Evolutionary conservation across 306 rosid genomes (phyloP), one percentile per base, ranked within the genome.

Genomic region (Notholithocarpus densiflorus): DNA sequence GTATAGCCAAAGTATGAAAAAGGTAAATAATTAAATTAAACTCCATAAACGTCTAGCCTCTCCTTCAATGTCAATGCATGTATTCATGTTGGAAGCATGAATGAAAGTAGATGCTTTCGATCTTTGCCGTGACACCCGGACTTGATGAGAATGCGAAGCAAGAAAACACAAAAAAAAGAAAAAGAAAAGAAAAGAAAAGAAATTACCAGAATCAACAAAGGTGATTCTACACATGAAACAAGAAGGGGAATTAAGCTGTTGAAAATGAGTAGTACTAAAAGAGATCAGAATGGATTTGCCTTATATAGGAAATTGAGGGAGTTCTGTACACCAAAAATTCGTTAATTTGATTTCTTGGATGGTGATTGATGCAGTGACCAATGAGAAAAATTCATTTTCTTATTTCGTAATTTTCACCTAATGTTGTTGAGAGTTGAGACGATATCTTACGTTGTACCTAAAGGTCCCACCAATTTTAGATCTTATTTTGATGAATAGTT

Each of bases 381-480:
- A 48, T 48, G 53, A 11, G 53, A 48, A 48, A 48, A 48, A 48
- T 48, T 48, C 14, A 48, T 48, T 48, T 48, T 48, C 53, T 57
- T 4, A 26, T 68, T 68, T 40, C 34, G 1, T 27, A n/a, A 59
- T 75, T 14, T 17, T 10, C 20, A 79, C 82, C 77, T 72, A 60
- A 73, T 72, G 68, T 52, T 11, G 78, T 55, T 53, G 66, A 56
- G 57, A 73, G 56, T 55, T 34, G 56, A 56, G 57, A 73, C 40
- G 45, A 20, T 2, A 7, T 64, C 32, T 27, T 27, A 17, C 2
- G 40, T 64, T 29, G 23, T 64, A 65, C 32, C 66, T 10, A 24
- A 72, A 72, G 83, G 83, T 34, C 83, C 78, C 83, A 62, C 5
- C 12, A 15, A 73, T 53, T 37, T 40, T 68, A 43, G 17, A 26